A percentile compares a stretch with the other conserved stretches of the same genome.
Evolutionary conservation across 2,329 filamentous ascomycete species (phyloP).

Genomic region (Ambrosiella cleistominuta): DNA sequence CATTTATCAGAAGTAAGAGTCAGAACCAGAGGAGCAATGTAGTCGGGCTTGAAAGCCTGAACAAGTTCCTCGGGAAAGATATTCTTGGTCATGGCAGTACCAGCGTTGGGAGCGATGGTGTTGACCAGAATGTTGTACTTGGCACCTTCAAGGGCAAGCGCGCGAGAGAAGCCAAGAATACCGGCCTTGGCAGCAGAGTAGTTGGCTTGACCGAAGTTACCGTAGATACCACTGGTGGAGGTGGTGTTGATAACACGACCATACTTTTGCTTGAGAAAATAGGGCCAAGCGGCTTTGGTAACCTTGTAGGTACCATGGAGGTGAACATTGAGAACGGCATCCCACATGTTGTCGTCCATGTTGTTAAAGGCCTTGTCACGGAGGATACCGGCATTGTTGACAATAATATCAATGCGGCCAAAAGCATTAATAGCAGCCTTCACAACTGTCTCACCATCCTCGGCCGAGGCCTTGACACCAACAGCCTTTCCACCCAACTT

Average conservation of each 20-base stretch:
- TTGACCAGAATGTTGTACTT: slow-evolving; percentile 99
- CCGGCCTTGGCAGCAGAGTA: slow-evolving; percentile 83
- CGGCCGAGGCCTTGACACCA: slow-evolving; percentile 81
- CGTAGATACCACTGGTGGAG: slow-evolving; percentile 92
- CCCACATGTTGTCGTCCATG: slow-evolving; percentile 91
- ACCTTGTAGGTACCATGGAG: slow-evolving; percentile 90
- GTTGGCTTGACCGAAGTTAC: slow-evolving; percentile 97
- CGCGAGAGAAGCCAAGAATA: slow-evolving; percentile 88
- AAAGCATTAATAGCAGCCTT: slow-evolving; percentile 87
- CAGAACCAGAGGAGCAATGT: slow-evolving; percentile 83
- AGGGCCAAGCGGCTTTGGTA: slow-evolving; percentile 93
- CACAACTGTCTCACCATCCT: slow-evolving; percentile 80
- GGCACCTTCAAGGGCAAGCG: slow-evolving; percentile 76
- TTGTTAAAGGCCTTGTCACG: slow-evolving; percentile 95
- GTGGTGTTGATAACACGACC: slow-evolving; percentile 94
- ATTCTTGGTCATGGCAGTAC: slow-evolving; percentile 83
- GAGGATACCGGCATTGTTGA: slow-evolving; percentile 97
- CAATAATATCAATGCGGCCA: slow-evolving; percentile 80
- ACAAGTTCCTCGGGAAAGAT: slow-evolving; percentile 96
- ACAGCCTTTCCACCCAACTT: slow-evolving; percentile 76
- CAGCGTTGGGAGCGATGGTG: slow-evolving; percentile 93
- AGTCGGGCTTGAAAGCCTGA: slow-evolving; percentile 97
- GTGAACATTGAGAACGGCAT: slow-evolving; percentile 82
- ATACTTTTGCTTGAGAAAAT: slow-evolving; percentile 97
- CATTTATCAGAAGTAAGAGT: slow-evolving; percentile 73